phyloP scores from a whole-genome alignment of 257 asterid species.

The Capsicum pubescens region DNA sequence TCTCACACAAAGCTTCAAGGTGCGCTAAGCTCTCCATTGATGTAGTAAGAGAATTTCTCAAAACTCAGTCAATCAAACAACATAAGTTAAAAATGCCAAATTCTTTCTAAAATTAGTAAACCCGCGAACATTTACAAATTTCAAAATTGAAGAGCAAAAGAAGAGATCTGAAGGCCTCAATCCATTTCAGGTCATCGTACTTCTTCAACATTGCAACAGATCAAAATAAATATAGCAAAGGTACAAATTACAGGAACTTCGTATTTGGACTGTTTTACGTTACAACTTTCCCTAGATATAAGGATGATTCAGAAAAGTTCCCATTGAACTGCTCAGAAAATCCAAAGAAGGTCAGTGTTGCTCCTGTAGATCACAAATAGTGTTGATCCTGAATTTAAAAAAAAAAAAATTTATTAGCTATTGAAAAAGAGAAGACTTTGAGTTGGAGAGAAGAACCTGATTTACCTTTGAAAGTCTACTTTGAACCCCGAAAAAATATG shows the following conservation, averaged over 20 bases:
- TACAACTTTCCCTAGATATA: conserved; percentile 22
- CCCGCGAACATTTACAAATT: background rate
- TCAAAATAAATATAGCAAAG: conserved; percentile 22
- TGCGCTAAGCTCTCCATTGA: conserved; percentile 98
- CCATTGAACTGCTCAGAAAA: conserved; percentile 27
- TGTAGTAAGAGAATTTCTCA: conserved; percentile 29
- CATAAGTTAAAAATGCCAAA: conserved; percentile 27
- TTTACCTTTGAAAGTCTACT: conserved; percentile 3
- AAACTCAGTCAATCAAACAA: conserved; percentile 30
- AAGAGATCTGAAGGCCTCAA: conserved; percentile 15
- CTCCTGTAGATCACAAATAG: conserved; percentile 21
- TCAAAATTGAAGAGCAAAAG: conserved; percentile 24
- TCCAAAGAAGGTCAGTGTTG: conserved; percentile 6
- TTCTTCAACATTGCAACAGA: conserved; percentile 19
- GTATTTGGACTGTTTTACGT: background rate
- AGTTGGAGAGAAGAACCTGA: conserved; percentile 4
- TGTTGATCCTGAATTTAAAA: conserved; percentile 28
- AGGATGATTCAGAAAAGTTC: background rate
- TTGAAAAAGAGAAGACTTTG: background rate
- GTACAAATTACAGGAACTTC: conserved; percentile 26
- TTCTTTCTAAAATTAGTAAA: conserved; percentile 10
- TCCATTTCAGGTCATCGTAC: conserved; percentile 27
- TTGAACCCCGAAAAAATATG: background rate
- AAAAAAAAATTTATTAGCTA: conserved; percentile 5
- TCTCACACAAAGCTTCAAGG: conserved; percentile 94